phyloP scores from a whole-genome alignment of 1,139 yeast species.

The Casaregolazyma suthepensis region DNA sequence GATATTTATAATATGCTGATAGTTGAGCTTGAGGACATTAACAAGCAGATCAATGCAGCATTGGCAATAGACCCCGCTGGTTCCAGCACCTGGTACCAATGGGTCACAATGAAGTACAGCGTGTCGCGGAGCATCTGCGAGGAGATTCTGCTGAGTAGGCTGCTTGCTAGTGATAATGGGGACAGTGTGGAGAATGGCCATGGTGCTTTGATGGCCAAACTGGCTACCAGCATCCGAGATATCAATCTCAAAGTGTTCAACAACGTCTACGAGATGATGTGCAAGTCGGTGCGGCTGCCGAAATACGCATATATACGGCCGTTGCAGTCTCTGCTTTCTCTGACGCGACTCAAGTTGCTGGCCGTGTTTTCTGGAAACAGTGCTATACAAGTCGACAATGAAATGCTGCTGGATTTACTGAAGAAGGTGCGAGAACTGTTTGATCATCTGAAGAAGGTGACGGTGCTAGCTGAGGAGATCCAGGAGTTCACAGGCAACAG shows the following conservation, averaged over 20 bases:
- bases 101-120: constrained; percentile 41
- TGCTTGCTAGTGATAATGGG: constrained; percentile 7
- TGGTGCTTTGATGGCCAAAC: not conserved
- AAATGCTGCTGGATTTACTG: not conserved
- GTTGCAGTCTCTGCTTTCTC: constrained; percentile 44
- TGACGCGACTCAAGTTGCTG: constrained; percentile 18
- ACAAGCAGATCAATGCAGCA: not conserved
- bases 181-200: not conserved
- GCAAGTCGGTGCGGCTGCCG: constrained; percentile 41
- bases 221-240: constrained; percentile 5
- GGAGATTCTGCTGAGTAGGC: constrained; percentile 8
- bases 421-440: not conserved
- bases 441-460: not conserved
- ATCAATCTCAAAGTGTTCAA: constrained; percentile 30
- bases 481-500: not conserved
- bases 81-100: constrained; percentile 33
- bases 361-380: not conserved
- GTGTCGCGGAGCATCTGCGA: constrained; percentile 27
- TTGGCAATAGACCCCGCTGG: not conserved
- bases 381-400: not conserved
- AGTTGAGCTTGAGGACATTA: not conserved
- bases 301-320: constrained; percentile 53
- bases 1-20: not conserved
- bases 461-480: not conserved
- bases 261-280: constrained; percentile 40